These are phyloP conservation scores for Russula emetica DNA, from an alignment of 768 basidiomycete genomes.

Conservation along the genomic window DNA sequence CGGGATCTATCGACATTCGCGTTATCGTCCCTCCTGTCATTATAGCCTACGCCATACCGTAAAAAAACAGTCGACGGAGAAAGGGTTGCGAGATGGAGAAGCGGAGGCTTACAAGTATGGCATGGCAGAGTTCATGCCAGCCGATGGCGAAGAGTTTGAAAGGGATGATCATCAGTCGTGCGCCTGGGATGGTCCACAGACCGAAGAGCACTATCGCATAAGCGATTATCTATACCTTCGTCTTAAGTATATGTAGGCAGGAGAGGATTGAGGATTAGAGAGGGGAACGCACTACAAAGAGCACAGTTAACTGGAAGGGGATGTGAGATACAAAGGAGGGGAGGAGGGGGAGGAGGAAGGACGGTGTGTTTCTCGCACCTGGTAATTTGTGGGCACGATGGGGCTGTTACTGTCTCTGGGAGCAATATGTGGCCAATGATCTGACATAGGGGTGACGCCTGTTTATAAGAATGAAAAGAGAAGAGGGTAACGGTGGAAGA, in stretches of 20 bases:
- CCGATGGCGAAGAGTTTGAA: constrained; percentile 86
- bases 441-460: constrained; percentile 14
- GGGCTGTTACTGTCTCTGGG: constrained; percentile 2
- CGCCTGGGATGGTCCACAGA: constrained; percentile 82
- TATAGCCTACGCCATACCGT: constrained; percentile 50
- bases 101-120: constrained; percentile 55
- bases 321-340: constrained; percentile 3
- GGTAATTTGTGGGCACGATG: constrained; percentile 21
- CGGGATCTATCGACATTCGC: constrained; percentile 80
- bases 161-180: constrained; percentile 73
- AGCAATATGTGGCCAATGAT: constrained; percentile 8
- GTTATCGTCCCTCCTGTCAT: constrained; percentile 74
- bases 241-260: constrained; percentile 10
- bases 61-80: not conserved
- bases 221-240: constrained; percentile 58
- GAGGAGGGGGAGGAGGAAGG: not conserved
- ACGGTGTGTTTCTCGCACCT: constrained; percentile 20
- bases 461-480: not conserved
- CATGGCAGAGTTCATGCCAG: constrained; percentile 85
- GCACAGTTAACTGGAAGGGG: constrained; percentile 55
- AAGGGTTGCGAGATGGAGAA: constrained; percentile 1
- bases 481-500: not conserved
- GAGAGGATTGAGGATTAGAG: constrained; percentile 1
- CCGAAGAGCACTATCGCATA: constrained; percentile 85
- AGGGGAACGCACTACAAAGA: constrained; percentile 63